Conservation (phyloP, 1,139 yeast species). For the Sugiyamaella sp. region DNA sequence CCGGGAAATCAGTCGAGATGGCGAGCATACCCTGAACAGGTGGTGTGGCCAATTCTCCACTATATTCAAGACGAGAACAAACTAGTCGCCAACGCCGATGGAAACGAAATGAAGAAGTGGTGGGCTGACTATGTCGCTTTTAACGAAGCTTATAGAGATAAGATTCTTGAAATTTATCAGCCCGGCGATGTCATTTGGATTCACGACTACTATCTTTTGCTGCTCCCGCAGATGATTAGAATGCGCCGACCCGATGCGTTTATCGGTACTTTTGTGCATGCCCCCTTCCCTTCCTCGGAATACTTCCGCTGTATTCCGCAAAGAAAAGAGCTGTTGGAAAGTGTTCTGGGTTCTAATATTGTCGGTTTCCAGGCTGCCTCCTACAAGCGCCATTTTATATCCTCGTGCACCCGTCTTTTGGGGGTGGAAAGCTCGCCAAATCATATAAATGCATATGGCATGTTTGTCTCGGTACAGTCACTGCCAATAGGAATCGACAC, state of each 20-base stretch:
- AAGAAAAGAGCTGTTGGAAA: constrained; percentile 79
- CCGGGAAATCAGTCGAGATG: constrained; percentile 53
- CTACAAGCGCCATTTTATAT: constrained; percentile 86
- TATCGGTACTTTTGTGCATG: constrained; percentile 82
- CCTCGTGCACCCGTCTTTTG: constrained; percentile 65
- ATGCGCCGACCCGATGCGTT: constrained; percentile 79
- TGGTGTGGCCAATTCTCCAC: constrained; percentile 93
- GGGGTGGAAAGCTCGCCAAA: constrained; percentile 53
- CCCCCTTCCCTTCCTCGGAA: constrained; percentile 89
- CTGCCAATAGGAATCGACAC: constrained; percentile 89
- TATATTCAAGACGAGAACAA: constrained; percentile 67
- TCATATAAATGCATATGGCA: constrained; percentile 74
- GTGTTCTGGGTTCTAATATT: constrained; percentile 86
- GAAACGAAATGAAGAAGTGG: constrained; percentile 54
- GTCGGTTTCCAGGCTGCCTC: constrained; percentile 85
- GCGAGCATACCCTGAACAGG: constrained; percentile 87
- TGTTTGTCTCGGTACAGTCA: constrained; percentile 69
- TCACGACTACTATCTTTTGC: constrained; percentile 85
- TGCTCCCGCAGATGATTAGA: constrained; percentile 84
- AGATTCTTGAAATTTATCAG: constrained; percentile 67
- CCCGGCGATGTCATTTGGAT: constrained; percentile 96
- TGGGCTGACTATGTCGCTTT: constrained; percentile 92
- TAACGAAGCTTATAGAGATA: constrained; percentile 87
- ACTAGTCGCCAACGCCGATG: constrained; percentile 57
- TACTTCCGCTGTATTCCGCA: constrained; percentile 87